These are phyloP conservation scores for Xylariaceae sp. DNA, from an alignment of 2,329 filamentous ascomycete species.

Conservation along the genomic window DNA sequence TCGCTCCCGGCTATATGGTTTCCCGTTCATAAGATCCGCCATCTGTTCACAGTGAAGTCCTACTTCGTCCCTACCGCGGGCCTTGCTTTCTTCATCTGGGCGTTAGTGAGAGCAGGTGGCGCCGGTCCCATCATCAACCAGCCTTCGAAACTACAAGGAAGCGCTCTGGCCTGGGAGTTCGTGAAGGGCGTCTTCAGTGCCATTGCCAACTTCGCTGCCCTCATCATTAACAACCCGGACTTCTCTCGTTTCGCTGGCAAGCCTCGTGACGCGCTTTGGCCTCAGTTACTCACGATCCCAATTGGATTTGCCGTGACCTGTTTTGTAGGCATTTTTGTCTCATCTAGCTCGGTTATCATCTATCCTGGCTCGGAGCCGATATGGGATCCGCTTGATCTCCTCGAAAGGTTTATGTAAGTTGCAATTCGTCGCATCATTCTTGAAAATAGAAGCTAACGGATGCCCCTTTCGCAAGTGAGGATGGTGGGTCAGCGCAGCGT, in stretches of 20 bases:
- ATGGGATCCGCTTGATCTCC: slow-evolving; percentile 67
- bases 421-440: neutral
- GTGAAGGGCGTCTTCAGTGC: slow-evolving; percentile 82
- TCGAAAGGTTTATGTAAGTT: slow-evolving; percentile 55
- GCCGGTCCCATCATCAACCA: slow-evolving; percentile 78
- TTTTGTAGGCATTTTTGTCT: slow-evolving; percentile 77
- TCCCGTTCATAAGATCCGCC: slow-evolving; percentile 80
- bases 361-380: slow-evolving; percentile 57
- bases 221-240: slow-evolving; percentile 79
- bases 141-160: slow-evolving; percentile 57
- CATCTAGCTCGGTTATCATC: slow-evolving; percentile 65
- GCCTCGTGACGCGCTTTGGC: slow-evolving; percentile 71
- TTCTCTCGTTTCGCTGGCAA: slow-evolving; percentile 78
- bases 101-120: slow-evolving; percentile 73
- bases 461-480: slow-evolving; percentile 35
- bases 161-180: slow-evolving; percentile 71
- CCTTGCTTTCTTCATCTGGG: slow-evolving; percentile 82
- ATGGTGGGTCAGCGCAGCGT: slow-evolving; percentile 62
- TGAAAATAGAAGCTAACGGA: slow-evolving; percentile 1
- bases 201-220: slow-evolving; percentile 84
- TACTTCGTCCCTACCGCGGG: slow-evolving; percentile 79
- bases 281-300: slow-evolving; percentile 72
- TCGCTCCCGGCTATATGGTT: slow-evolving; percentile 85
- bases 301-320: slow-evolving; percentile 69
- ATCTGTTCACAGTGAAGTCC: slow-evolving; percentile 87